Conservation (phyloP, 305 asterid genomes). For the Coffea humblotiana region DNA sequence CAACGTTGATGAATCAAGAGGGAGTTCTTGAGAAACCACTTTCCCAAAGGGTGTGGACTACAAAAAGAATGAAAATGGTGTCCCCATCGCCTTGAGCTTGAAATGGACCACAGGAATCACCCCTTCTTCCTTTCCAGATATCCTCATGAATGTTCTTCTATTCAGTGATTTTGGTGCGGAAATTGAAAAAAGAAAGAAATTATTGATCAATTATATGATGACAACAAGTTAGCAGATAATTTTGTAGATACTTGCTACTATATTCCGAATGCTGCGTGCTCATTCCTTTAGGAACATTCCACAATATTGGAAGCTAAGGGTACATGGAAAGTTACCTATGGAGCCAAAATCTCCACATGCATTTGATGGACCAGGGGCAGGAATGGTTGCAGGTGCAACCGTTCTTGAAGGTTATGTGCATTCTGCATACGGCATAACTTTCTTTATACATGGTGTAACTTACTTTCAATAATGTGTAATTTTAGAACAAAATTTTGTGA, state of each 20-base stretch:
- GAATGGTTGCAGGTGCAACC: no score
- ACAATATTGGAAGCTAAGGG: no score
- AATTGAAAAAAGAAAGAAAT: background rate
- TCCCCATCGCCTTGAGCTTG: background rate
- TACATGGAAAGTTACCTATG: background rate
- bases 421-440: no score
- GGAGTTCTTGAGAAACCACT: background rate
- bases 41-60: conserved; percentile 26
- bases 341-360: background rate
- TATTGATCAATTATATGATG: background rate
- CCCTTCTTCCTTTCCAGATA: background rate
- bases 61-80: conserved; percentile 6
- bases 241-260: background rate
- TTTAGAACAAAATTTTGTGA: no score
- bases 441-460: no score
- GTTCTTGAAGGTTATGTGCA: no score
- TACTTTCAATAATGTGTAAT: no score
- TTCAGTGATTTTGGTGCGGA: background rate
- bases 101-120: background rate
- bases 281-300: no score
- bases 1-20: background rate
- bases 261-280: background rate
- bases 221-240: background rate
- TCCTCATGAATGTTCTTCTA: background rate
- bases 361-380: background rate